Evolutionary conservation across 139 green algal genomes (phyloP).

Genomic region (Tetradesmus lagerheimii): DNA sequence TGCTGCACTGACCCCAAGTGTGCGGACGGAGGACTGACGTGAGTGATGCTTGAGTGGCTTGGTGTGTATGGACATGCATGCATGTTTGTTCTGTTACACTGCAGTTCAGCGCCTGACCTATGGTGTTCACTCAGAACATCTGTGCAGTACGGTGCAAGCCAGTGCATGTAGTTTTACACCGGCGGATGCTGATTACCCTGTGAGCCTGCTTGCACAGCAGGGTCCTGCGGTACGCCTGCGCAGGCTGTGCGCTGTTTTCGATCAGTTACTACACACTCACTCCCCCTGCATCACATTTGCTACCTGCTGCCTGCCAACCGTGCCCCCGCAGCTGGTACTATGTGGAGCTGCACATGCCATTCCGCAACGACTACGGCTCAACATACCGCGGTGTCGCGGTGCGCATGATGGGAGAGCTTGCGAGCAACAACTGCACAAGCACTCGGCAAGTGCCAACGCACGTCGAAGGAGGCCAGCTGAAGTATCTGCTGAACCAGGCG

Average conservation of each 20-base stretch:
- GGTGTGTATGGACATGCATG: neutral
- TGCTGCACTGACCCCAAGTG: neutral
- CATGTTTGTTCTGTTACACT: neutral
- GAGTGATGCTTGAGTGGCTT: neutral
- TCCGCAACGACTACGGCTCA: constrained; percentile 18
- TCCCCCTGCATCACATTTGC: too few species aligned
- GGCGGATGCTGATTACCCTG: too few species aligned
- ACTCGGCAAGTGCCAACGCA: constrained; percentile 1
- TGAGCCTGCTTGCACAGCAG: too few species aligned
- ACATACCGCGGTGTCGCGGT: neutral
- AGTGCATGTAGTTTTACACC: too few species aligned
- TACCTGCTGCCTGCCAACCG: too few species aligned
- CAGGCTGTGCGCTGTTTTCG: too few species aligned
- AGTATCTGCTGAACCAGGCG: neutral
- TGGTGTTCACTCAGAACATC: too few species aligned
- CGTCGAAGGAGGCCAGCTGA: neutral
- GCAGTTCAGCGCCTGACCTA: too few species aligned
- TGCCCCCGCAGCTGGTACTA: constrained; percentile 10
- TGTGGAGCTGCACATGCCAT: constrained; percentile 34
- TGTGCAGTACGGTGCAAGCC: too few species aligned
- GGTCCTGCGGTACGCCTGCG: too few species aligned
- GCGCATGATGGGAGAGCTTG: constrained; percentile 25
- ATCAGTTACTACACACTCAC: too few species aligned
- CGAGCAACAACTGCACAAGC: constrained; percentile 21
- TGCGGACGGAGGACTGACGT: constrained; percentile 2